These are phyloP conservation scores for Tetradesmus obliquus DNA, from an alignment of 139 green algal genomes.

Conservation along the genomic window DNA sequence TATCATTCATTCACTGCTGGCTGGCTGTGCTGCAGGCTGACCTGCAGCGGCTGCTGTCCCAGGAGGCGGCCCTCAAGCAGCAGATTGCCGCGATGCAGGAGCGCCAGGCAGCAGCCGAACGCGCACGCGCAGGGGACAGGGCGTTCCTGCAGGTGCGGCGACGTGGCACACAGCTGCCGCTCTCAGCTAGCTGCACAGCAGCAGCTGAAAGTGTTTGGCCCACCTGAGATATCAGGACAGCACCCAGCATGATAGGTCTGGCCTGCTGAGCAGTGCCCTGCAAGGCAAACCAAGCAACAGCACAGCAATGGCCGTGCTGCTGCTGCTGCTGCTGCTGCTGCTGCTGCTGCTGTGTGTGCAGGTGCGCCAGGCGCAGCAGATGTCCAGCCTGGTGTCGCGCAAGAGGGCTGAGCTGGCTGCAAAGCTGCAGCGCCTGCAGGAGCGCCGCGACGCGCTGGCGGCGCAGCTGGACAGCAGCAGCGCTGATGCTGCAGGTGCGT, in stretches of 20 bases:
- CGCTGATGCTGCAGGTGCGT: not conserved
- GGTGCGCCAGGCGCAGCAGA: constrained; percentile 71
- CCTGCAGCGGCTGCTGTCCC: constrained; percentile 36
- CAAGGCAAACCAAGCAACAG: no score
- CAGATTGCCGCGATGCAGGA: constrained; percentile 61
- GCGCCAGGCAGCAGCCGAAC: constrained; percentile 45
- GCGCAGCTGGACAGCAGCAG: constrained; percentile 26
- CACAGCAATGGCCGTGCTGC: no score
- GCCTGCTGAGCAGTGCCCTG: not conserved
- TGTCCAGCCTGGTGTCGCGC: constrained; percentile 55
- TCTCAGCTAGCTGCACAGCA: not conserved
- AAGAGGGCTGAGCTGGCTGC: constrained; percentile 59
- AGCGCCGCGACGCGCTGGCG: constrained; percentile 7
- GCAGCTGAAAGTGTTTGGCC: not conserved
- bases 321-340: not conserved
- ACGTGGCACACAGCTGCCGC: not conserved
- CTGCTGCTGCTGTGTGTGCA: constrained; percentile 32
- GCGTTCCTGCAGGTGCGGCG: constrained; percentile 54
- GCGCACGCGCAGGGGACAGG: constrained; percentile 54
- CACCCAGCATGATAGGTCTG: not conserved
- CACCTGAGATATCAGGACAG: not conserved
- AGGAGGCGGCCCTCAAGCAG: constrained; percentile 25
- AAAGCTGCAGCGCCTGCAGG: constrained; percentile 60
- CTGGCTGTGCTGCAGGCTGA: constrained; percentile 17
- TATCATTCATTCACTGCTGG: not conserved